A percentile compares a stretch with the other conserved stretches of the same genome.
These are phyloP conservation scores for Pisolithus microcarpus DNA, from an alignment of 768 basidiomycete species.

Conservation along the genomic window DNA sequence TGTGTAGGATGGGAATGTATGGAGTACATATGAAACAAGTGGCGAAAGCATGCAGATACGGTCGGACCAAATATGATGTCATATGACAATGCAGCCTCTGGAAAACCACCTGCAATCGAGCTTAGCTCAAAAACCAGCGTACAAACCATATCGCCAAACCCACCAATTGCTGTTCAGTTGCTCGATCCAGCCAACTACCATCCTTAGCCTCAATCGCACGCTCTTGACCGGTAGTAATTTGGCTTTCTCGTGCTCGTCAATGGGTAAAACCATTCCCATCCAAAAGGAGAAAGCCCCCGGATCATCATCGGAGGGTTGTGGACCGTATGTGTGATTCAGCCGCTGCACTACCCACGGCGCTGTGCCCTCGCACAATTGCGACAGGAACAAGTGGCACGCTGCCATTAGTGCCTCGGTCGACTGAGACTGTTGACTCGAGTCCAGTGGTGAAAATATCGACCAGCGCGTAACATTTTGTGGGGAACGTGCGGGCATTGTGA, in stretches of 20 bases:
- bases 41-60: not conserved
- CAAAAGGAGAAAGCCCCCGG: slow-evolving; percentile 75
- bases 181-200: slow-evolving; percentile 96
- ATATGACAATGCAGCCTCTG: slow-evolving; percentile 57
- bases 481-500: slow-evolving; percentile 4
- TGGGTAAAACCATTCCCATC: slow-evolving; percentile 86
- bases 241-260: slow-evolving; percentile 85
- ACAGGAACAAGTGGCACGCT: slow-evolving; percentile 54
- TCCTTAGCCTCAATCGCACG: slow-evolving; percentile 66
- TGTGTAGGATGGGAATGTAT: slow-evolving; percentile 4
- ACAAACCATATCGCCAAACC: slow-evolving; percentile 7
- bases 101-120: slow-evolving; percentile 59
- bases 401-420: slow-evolving; percentile 34
- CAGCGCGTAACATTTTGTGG: slow-evolving; percentile 1
- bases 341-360: slow-evolving; percentile 94
- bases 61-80: not conserved
- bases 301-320: slow-evolving; percentile 57
- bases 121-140: slow-evolving; percentile 13
- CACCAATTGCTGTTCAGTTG: slow-evolving; percentile 55
- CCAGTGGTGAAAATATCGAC: slow-evolving; percentile 2
- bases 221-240: slow-evolving; percentile 79
- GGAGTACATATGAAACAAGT: slow-evolving; percentile 9
- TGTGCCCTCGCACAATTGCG: slow-evolving; percentile 55
- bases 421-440: slow-evolving; percentile 5
- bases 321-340: slow-evolving; percentile 70